Percentiles rank a stretch among this genome's conserved stretches.
These are phyloP conservation scores for Phytophthora podocarpi DNA, from an alignment of 352 stramenopile species.

Conservation along the genomic window DNA sequence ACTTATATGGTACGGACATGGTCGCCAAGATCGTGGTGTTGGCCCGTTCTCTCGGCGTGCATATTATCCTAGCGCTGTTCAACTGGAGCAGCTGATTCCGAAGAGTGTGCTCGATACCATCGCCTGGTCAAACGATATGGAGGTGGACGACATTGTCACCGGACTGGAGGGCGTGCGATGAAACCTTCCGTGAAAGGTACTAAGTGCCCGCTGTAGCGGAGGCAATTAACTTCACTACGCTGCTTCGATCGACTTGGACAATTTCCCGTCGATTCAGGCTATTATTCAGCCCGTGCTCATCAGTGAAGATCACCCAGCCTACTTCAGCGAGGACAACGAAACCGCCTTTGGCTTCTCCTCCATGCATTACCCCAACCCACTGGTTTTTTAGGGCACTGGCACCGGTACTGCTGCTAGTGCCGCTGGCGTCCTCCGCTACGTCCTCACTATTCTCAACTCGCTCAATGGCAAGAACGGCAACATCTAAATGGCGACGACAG, in stretches of 20 bases:
- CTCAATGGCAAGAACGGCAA: conserved; percentile 61
- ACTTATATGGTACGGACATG: conserved; percentile 72
- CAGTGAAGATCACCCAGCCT: conserved; percentile 66
- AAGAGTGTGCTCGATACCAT: conserved; percentile 48
- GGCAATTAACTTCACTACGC: conserved; percentile 71
- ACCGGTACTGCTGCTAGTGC: conserved; percentile 64
- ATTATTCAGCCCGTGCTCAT: conserved; percentile 59
- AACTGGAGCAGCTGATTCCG: conserved; percentile 61
- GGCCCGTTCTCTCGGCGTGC: conserved; percentile 61
- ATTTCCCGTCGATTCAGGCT: conserved; percentile 53
- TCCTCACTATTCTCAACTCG: conserved; percentile 75
- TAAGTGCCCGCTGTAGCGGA: conserved; percentile 48
- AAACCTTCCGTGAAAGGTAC: conserved; percentile 59
- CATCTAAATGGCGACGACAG: conserved; percentile 23
- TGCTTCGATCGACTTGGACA: conserved; percentile 62
- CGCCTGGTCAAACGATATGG: conserved; percentile 49
- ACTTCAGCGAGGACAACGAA: conserved; percentile 68
- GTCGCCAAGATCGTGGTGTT: conserved; percentile 75
- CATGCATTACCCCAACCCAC: conserved; percentile 69
- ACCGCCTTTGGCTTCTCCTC: conserved; percentile 76
- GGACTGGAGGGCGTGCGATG: conserved; percentile 62
- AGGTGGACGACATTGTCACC: conserved; percentile 51
- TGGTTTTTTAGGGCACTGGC: conserved; percentile 75
- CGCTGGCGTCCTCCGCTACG: conserved; percentile 74
- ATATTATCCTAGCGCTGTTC: conserved; percentile 49